A percentile compares a stretch with the other conserved stretches of the same genome.
phyloP scores from a whole-genome alignment of 176 grass and related monocot species.

The Aegilops sharonensis region DNA sequence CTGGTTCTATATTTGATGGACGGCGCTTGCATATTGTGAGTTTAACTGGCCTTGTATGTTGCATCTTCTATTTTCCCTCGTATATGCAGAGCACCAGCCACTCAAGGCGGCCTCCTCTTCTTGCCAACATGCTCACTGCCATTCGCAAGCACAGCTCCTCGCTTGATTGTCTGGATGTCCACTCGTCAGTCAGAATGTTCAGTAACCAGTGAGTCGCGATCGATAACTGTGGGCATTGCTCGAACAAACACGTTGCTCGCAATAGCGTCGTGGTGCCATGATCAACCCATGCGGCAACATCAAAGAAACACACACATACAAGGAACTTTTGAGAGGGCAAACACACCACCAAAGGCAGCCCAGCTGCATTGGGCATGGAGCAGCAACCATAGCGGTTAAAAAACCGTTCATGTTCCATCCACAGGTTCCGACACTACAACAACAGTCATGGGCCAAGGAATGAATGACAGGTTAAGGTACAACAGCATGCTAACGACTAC shows the following conservation, averaged over 20 bases:
- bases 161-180: background rate
- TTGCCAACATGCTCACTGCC: too few species aligned
- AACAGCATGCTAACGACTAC: background rate
- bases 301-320: background rate
- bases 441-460: conserved; percentile 19
- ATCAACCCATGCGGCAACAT: too few species aligned
- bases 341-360: background rate
- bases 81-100: too few species aligned
- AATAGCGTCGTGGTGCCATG: background rate
- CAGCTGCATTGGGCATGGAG: background rate
- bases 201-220: background rate
- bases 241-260: background rate
- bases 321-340: background rate
- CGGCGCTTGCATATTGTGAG: too few species aligned
- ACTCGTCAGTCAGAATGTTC: background rate
- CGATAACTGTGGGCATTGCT: background rate
- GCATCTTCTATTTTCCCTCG: background rate
- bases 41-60: background rate
- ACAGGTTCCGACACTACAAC: conserved; percentile 11
- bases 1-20: background rate
- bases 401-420: background rate
- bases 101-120: too few species aligned
- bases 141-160: background rate
- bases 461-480: conserved; percentile 1
- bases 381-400: background rate